These are phyloP conservation scores for Lenwebbia sp. DNA, from an alignment of 345 rosid genomes.

Conservation along the genomic window DNA sequence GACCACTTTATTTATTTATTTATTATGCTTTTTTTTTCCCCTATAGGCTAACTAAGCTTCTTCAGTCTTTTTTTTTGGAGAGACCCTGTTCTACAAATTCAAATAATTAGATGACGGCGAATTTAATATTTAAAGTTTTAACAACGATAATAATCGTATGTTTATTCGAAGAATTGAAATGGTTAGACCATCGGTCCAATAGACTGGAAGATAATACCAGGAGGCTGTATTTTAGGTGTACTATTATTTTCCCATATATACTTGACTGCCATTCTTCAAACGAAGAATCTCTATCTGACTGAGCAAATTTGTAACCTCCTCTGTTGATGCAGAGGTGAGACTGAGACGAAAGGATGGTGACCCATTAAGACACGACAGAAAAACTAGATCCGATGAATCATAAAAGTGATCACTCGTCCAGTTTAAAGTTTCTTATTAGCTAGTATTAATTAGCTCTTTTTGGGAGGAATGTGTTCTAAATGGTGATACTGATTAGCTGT, in stretches of 20 bases:
- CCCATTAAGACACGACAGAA: neutral
- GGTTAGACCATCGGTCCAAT: neutral
- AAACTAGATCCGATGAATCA: neutral
- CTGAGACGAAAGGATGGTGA: neutral
- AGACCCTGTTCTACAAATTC: neutral
- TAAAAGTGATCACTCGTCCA: neutral
- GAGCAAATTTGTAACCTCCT: neutral
- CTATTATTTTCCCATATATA: no score
- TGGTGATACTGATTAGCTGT: neutral
- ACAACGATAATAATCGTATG: neutral
- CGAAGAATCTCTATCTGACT: neutral
- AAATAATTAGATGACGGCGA: neutral
- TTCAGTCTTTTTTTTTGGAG: neutral
- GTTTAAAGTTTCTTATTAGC: neutral
- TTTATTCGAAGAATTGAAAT: neutral
- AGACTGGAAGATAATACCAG: neutral
- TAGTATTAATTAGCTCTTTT: neutral
- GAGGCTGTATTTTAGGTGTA: neutral
- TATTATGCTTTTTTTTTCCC: neutral
- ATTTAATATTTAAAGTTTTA: neutral
- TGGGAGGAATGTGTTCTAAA: neutral
- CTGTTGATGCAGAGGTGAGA: neutral
- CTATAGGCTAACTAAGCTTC: neutral
- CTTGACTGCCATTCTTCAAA: neutral
- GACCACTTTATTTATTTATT: neutral